Base-by-base conservation (phyloP, 257 asterid species). In the Solanum microdontum region DNA sequence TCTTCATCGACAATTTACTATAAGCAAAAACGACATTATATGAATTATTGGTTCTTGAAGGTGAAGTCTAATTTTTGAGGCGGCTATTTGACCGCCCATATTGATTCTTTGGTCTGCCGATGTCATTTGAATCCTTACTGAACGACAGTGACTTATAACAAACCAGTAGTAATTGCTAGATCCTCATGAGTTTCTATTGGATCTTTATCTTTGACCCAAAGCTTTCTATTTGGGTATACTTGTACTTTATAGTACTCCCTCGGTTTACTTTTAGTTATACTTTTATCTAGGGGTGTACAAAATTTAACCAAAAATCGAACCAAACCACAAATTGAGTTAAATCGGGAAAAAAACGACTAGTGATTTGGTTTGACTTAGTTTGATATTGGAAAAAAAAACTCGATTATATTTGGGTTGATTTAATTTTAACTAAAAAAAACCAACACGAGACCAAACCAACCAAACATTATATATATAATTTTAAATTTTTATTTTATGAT, bases 251-350 rank as follows among this genome's bases (percentile, higher is more conserved):
- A 11, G 13, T 23, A 62, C 70, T 62, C 7, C 30, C 14, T 9
- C 13, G 0, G 11, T 60, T 60, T 21, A 60, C 68, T 58, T 58
- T 58, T 58, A 58, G 13, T 40, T 40, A 1, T 40, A 40, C 48
- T 40, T 40, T 40, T 40, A 40, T 40, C 14, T 40, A 10, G 14
- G 5, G 14, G 3, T 3, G 13, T 40, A 40, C 2, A 40, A 40
- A 51, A 17, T 3, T 0, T 9, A 9, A 39, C 4, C 4, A 0
- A 39, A 39, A 10, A 10, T 10, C 4, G 0, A 40, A 3, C 1
- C 12, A 40, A 40, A 10, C 0, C 13, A 3, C 11, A 37, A 37
- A 37, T 37, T 0, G 4, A 8, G 40, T 37, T 3, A 37, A 37
- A 37, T 3, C 40, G 1, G 3, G 8, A 40, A 40, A 10, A 40